These are phyloP conservation scores for Auricularia sp. DNA, from an alignment of 768 basidiomycete genomes.

Conservation along the genomic window DNA sequence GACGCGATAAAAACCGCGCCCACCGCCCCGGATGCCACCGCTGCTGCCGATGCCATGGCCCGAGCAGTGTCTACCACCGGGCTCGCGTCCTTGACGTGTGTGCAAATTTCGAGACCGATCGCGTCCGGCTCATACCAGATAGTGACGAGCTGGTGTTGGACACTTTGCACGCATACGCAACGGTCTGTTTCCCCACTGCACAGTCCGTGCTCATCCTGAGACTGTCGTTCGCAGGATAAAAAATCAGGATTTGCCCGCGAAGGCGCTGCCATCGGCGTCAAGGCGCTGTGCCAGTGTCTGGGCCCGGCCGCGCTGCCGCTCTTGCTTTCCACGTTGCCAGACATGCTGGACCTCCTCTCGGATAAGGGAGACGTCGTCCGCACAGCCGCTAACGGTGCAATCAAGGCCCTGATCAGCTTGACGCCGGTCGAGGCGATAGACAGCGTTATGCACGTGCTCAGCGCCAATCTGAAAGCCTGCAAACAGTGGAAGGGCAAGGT, in stretches of 20 bases:
- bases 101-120: conserved; percentile 4
- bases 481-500: conserved; percentile 95
- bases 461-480: conserved; percentile 55
- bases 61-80: conserved; percentile 58
- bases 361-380: conserved; percentile 94
- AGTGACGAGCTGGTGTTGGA: conserved; percentile 56
- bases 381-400: conserved; percentile 63
- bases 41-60: conserved; percentile 70
- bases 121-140: conserved; percentile 6
- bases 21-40: conserved; percentile 75
- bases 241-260: conserved; percentile 85
- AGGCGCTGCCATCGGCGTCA: conserved; percentile 72
- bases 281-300: conserved; percentile 58
- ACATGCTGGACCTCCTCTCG: conserved; percentile 75
- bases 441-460: conserved; percentile 56
- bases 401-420: conserved; percentile 75
- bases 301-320: conserved; percentile 64
- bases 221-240: conserved; percentile 37
- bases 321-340: conserved; percentile 64
- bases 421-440: conserved; percentile 75
- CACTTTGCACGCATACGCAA: conserved; percentile 56
- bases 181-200: conserved; percentile 10
- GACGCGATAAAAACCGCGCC: conserved; percentile 47
- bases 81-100: conserved; percentile 50
- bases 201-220: not conserved